Evolutionary conservation across 116 monocot species (phyloP).

Genomic region (Iris pallida): DNA sequence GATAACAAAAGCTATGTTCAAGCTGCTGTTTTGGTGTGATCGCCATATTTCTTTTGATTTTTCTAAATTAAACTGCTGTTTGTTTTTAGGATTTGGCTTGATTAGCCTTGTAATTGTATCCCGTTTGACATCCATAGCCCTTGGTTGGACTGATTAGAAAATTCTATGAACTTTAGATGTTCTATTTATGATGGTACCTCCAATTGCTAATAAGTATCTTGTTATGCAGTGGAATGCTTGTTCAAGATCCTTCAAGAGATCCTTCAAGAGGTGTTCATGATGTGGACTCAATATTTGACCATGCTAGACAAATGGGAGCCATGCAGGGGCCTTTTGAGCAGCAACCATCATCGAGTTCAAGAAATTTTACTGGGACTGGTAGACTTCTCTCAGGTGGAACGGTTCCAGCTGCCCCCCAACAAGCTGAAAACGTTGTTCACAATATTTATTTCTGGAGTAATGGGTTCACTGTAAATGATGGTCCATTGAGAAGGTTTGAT

Average conservation of each 20-base stretch:
- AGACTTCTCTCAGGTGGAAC: conserved; percentile 79
- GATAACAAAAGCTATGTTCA: no score
- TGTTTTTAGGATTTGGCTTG: no score
- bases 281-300: conserved; percentile 78
- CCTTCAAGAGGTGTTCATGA: conserved; percentile 61
- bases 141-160: no score
- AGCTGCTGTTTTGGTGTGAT: no score
- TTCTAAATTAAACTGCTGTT: no score
- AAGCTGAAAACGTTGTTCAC: conserved; percentile 49
- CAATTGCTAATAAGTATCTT: neutral
- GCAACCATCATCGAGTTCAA: conserved; percentile 48
- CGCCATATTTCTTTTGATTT: no score
- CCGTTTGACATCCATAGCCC: no score
- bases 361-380: conserved; percentile 78
- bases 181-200: no score
- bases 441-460: conserved; percentile 76
- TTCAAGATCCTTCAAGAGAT: conserved; percentile 59
- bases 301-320: conserved; percentile 86
- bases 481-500: conserved; percentile 77
- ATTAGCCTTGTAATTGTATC: no score
- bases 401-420: conserved; percentile 43
- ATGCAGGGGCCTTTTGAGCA: conserved; percentile 45
- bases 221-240: conserved; percentile 92
- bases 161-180: no score
- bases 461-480: conserved; percentile 88